Base-by-base conservation (phyloP, 495 filamentous ascomycete genomes). In the Neurospora sp. region DNA sequence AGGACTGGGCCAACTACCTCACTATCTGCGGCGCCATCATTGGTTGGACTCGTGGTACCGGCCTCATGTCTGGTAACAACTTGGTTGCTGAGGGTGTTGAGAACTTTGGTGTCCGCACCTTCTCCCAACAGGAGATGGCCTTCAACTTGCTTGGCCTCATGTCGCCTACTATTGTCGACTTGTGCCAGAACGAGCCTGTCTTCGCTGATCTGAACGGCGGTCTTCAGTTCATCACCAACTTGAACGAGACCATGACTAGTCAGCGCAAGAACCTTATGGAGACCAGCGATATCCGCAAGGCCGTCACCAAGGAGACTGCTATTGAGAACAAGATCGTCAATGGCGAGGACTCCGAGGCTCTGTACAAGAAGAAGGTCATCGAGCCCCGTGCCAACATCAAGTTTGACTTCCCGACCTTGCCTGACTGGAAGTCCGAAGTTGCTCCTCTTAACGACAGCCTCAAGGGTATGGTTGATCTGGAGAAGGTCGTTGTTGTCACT, bases 91-190 rank as follows among this genome's bases (percentile, higher is more conserved):
- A 98, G 82, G 96, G 95, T 69, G 92, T 99, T 71, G 96, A 99
- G 84, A 92, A 91, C 75, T 94, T 95, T 78, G 96, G 96, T 78
- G 96, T 98, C 18, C 93, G 96, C 75, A 99, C 96, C 5, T 99
- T 99, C 85, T 98, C 95, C 20, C 96, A 98, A 84, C 93, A 96
- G 77, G 96, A 99, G 83, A 99, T 99, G 96, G 96, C 96, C 4
- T 98, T 99, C 88, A 99, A 98, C 82, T 84, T 99, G 71, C 90
- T 99, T 44, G 95, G 96, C 72, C 89, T 99, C 69, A 98, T 99
- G 96, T 90, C 95, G 5, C 94, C 96, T 10, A 88, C 91, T 35
- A 92, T 99, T 74, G 94, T 97, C 77, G 94, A 98, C 78, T 89
- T 99, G 39, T 98, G 96, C 86, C 96, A 99, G 83, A 86, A 89